Conservation (phyloP, 139 green algal genomes). For the Tetraselmis striata region DNA sequence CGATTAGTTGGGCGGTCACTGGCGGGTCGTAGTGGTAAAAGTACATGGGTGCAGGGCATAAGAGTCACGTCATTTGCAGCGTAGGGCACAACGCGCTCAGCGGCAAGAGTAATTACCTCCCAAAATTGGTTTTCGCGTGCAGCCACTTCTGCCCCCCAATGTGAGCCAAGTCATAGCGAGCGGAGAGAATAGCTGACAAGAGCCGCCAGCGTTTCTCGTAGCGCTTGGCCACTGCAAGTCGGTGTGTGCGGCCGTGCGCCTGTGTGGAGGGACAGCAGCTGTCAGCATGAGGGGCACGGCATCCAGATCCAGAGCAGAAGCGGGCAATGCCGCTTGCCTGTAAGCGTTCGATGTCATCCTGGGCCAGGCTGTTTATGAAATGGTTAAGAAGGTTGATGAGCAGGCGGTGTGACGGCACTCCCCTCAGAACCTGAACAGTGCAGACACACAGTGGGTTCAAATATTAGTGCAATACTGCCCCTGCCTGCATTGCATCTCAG, state of each 20-base stretch:
- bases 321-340: not conserved
- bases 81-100: not conserved
- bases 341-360: not conserved
- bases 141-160: not conserved
- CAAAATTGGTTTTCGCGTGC: not conserved
- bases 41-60: not conserved
- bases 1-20: not conserved
- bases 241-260: not conserved
- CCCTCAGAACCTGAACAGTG: not conserved
- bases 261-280: not conserved
- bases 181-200: not conserved
- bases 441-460: too few species aligned
- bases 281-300: not conserved
- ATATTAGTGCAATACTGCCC: too few species aligned
- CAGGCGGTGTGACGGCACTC: not conserved
- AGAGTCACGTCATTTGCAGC: not conserved
- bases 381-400: not conserved
- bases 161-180: not conserved
- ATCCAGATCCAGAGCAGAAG: not conserved
- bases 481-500: too few species aligned
- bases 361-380: not conserved
- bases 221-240: not conserved
- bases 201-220: not conserved
- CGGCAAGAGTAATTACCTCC: not conserved
- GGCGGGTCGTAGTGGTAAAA: too few species aligned